These are phyloP conservation scores for Phytophthora cajani DNA, from an alignment of 352 stramenopile genomes.

Conservation along the genomic window DNA sequence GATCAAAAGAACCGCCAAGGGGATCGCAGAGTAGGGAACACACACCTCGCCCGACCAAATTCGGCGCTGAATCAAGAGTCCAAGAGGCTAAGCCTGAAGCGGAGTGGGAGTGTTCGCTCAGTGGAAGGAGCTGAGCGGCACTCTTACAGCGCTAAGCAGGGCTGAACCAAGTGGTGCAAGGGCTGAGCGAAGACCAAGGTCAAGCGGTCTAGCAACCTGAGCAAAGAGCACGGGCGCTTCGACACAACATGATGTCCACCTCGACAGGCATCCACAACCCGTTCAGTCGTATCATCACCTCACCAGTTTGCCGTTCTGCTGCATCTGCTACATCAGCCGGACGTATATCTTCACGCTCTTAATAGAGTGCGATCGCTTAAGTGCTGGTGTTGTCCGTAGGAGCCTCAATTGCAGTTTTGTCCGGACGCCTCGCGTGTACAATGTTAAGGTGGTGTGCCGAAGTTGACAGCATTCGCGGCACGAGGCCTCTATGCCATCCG, in stretches of 20 bases:
- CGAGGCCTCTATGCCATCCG: conserved; percentile 2
- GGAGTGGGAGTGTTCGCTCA: no score
- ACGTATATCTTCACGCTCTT: conserved; percentile 2
- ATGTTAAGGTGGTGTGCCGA: conserved; percentile 13
- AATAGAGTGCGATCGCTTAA: conserved; percentile 7
- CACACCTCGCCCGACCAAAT: no score
- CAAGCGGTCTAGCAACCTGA: no score
- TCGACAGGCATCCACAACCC: conserved; percentile 4
- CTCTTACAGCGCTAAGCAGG: no score
- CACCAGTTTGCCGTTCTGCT: neutral
- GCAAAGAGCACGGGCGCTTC: no score
- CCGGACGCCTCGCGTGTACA: conserved; percentile 4
- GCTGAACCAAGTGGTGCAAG: no score
- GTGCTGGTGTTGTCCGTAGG: conserved; percentile 4
- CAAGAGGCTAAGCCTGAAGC: no score
- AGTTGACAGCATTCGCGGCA: neutral
- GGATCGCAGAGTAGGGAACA: no score
- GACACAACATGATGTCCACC: neutral
- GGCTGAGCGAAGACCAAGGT: no score
- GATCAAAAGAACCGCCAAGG: no score
- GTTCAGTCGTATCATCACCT: neutral
- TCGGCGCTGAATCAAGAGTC: no score
- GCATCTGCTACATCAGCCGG: neutral
- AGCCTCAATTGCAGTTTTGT: neutral
- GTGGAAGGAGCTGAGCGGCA: no score